Evolutionary conservation across 192 early-diverging fungal genomes (phyloP).

Genomic region (Coemansia sp.): DNA sequence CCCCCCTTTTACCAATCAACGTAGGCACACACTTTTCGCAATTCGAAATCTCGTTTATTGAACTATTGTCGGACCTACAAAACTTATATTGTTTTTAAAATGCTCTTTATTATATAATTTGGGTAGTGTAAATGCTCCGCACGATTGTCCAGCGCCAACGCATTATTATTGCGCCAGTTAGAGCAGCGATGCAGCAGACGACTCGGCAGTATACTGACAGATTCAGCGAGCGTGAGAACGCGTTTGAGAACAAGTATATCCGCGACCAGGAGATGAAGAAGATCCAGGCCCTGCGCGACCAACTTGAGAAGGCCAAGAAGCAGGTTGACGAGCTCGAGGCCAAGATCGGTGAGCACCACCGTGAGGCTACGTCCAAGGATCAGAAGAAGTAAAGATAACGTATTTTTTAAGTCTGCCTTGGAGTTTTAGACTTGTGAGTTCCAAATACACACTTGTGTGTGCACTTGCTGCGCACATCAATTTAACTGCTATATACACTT

Average conservation of each 20-base stretch:
- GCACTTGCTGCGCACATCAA: background rate
- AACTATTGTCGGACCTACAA: background rate
- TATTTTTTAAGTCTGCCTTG: background rate
- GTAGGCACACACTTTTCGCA: background rate
- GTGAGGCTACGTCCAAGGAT: conserved; percentile 2
- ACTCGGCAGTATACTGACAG: conserved; percentile 32
- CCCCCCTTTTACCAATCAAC: background rate
- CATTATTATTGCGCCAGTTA: conserved; percentile 10
- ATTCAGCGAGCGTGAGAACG: conserved; percentile 52
- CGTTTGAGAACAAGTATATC: conserved; percentile 53
- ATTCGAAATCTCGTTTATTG: background rate
- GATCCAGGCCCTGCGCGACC: conserved; percentile 29
- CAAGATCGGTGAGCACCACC: conserved; percentile 26
- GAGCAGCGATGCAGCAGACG: conserved; percentile 11
- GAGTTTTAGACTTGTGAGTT: background rate
- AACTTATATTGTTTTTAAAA: background rate
- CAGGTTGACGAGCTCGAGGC: conserved; percentile 27
- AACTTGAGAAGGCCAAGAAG: conserved; percentile 41
- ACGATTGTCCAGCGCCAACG: conserved; percentile 30
- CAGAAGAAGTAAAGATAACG: conserved; percentile 12
- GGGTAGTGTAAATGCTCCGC: conserved; percentile 34
- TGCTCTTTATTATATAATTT: background rate
- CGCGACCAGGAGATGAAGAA: conserved; percentile 45
- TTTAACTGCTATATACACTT: background rate
- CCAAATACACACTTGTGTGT: background rate